A percentile compares a stretch with the other conserved stretches of the same genome.
Conservation (phyloP, 1,284 basidiomycete species). For the Ceratobasidium sp. region DNA sequence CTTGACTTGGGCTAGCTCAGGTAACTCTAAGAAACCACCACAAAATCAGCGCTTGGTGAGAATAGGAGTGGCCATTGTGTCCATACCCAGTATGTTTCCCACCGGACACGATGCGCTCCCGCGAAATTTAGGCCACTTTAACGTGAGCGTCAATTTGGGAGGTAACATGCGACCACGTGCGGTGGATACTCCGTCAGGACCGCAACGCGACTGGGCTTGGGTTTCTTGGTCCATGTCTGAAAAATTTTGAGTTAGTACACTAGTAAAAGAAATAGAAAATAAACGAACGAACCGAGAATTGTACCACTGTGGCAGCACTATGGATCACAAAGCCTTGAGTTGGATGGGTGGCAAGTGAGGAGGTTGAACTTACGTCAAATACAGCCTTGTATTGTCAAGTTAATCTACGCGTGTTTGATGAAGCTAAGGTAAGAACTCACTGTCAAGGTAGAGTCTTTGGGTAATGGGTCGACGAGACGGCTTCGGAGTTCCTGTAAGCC, state of each 20-base stretch:
- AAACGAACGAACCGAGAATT: conserved; percentile 18
- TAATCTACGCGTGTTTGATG: neutral
- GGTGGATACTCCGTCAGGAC: neutral
- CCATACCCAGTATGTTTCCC: conserved; percentile 40
- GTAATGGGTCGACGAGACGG: conserved; percentile 30
- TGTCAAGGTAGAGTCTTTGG: conserved; percentile 21
- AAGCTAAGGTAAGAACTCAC: neutral
- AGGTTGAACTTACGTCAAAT: conserved; percentile 21
- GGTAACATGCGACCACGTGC: conserved; percentile 20
- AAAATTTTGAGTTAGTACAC: neutral
- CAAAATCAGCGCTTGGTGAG: neutral
- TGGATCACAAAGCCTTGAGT: neutral
- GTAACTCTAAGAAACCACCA: conserved; percentile 15
- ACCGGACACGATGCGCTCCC: conserved; percentile 10
- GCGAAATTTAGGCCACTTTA: conserved; percentile 21
- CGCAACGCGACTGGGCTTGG: neutral
- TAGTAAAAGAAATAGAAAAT: neutral
- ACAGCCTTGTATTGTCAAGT: conserved; percentile 19
- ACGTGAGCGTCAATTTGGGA: conserved; percentile 15
- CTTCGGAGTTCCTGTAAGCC: conserved; percentile 26
- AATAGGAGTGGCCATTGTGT: neutral
- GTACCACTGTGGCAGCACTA: conserved; percentile 45
- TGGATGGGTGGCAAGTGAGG: neutral
- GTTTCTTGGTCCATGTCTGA: conserved; percentile 44
- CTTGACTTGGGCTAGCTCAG: conserved; percentile 37